Evolutionary conservation across 2,329 filamentous ascomycete species (phyloP), one percentile per base, ranked within the genome.

Genomic region (Fusarium hostae): DNA sequence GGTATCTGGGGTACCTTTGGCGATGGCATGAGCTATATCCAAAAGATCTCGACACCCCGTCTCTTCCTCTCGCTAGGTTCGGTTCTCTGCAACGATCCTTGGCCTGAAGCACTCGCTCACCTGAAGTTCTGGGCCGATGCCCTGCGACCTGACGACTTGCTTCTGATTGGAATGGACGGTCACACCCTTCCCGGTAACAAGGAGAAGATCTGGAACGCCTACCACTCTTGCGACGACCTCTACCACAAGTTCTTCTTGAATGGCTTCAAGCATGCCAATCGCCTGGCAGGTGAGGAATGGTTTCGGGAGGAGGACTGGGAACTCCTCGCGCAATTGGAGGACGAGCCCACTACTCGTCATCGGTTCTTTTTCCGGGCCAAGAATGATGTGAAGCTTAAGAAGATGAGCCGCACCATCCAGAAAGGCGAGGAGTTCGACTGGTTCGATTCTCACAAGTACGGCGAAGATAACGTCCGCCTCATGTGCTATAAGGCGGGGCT

Each of bases 371-470:
- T 84, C 60, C 75, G 76, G 20, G 81, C 82, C 30, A 81, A 79
- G 32, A 75, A 71, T 20, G 78, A 82, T 26, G 72, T 84, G 35
- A 59, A 63, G 9, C 70, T 82, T 20, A 57, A 65, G 12, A 74
- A 65, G 20, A 66, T 78, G 32, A 71, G 64, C 5, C 73, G 74
- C 20, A 64, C 66, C 15, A 79, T 83, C 41, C 58, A 68, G 43
- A 56, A 74, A 24, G 81, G 79, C 18, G 76, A 81, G 45, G 80
- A 82, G 62, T 75, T 83, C 20, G 82, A 84, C 66, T 84, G 82
- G 82, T 84, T 84, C 64, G 82, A 84, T 70, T 82, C 82, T 35
- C 82, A 84, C 73, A 84, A 83, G 71, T 82, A 83, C 51, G 75
- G 76, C 50, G 79, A 82, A 68, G 64, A 75, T 6, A 76, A 76